Conservation (phyloP, 2,329 filamentous ascomycete species). For the Arthrocladium fulminans region DNA sequence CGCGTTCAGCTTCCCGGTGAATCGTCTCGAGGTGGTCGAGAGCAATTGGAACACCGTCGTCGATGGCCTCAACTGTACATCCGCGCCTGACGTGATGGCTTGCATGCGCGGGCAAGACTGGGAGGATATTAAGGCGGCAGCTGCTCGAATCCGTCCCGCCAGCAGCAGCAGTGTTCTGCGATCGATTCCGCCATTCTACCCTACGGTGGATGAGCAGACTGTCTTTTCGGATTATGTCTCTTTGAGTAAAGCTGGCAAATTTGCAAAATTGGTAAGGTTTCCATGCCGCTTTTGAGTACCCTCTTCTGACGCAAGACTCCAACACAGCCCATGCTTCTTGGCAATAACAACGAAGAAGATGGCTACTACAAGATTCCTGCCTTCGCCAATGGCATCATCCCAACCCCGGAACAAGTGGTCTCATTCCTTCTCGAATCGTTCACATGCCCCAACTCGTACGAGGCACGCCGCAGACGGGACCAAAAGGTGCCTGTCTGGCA, state of each 20-base stretch:
- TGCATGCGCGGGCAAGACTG: conserved; percentile 49
- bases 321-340: conserved; percentile 32
- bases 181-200: conserved; percentile 27
- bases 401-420: conserved; percentile 32
- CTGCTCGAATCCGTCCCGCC: neutral
- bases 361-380: conserved; percentile 39
- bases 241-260: conserved; percentile 29
- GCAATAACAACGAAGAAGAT: conserved; percentile 38
- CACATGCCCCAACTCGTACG: conserved; percentile 37
- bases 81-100: conserved; percentile 47
- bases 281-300: too few species aligned
- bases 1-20: neutral
- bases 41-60: conserved; percentile 52
- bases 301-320: neutral
- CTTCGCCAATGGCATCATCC: conserved; percentile 32
- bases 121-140: conserved; percentile 16
- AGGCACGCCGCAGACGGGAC: conserved; percentile 29
- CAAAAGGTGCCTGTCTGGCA: conserved; percentile 36
- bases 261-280: conserved; percentile 28
- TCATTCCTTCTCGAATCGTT: conserved; percentile 39
- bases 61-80: conserved; percentile 48
- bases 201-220: conserved; percentile 32
- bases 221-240: conserved; percentile 37
- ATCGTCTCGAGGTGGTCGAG: neutral
- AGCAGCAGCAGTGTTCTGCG: neutral